phyloP scores from a whole-genome alignment of 805 yeast species.

The Schwanniomyces vanrijiae region DNA sequence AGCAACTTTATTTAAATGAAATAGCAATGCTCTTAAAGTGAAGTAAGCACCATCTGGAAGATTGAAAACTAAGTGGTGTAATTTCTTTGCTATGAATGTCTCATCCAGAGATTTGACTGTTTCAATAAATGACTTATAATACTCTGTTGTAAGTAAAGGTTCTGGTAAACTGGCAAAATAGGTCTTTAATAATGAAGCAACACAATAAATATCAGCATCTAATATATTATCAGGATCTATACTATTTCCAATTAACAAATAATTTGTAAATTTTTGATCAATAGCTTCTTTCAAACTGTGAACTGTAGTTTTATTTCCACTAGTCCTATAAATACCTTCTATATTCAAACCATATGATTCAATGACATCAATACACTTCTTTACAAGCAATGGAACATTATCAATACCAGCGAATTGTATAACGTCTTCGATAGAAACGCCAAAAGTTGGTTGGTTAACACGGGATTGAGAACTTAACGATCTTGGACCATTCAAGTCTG shows the following conservation, averaged over 20 bases:
- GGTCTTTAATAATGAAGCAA: slow-evolving; percentile 83
- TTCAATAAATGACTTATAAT: slow-evolving; percentile 60
- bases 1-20: slow-evolving; percentile 79
- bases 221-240: slow-evolving; percentile 46
- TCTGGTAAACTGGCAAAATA: slow-evolving; percentile 87
- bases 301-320: slow-evolving; percentile 75
- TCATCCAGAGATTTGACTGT: slow-evolving; percentile 57
- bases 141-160: slow-evolving; percentile 70
- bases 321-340: slow-evolving; percentile 87
- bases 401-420: slow-evolving; percentile 80
- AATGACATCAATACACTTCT: slow-evolving; percentile 81
- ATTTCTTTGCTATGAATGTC: slow-evolving; percentile 58
- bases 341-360: slow-evolving; percentile 81
- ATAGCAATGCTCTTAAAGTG: slow-evolving; percentile 78
- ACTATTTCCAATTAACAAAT: slow-evolving; percentile 40
- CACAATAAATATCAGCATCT: slow-evolving; percentile 81
- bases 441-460: slow-evolving; percentile 59
- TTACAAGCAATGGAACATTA: slow-evolving; percentile 87
- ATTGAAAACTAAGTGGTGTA: slow-evolving; percentile 85
- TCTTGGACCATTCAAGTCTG: slow-evolving; percentile 38
- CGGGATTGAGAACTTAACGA: slow-evolving; percentile 18
- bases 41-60: slow-evolving; percentile 95
- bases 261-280: slow-evolving; percentile 72
- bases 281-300: slow-evolving; percentile 71
- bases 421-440: slow-evolving; percentile 75